Evolutionary conservation across 176 grass and related monocot species (phyloP).

Genomic region (Rhipidocladum racemiflorum): DNA sequence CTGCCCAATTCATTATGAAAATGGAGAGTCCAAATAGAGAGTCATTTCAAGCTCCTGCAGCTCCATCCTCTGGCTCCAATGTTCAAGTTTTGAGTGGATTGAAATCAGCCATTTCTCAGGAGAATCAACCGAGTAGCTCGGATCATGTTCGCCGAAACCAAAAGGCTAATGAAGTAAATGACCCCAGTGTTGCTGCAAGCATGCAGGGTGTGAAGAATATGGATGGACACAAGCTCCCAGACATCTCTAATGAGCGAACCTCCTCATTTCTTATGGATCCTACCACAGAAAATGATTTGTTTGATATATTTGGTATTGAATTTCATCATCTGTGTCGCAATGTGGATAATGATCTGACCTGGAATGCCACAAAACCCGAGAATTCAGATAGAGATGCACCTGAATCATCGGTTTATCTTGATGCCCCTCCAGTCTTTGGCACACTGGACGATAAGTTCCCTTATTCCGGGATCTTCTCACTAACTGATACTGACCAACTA

Average conservation of each 20-base stretch:
- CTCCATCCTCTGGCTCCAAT: constrained; percentile 25
- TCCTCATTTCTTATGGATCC: constrained; percentile 31
- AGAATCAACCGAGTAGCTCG: constrained; percentile 16
- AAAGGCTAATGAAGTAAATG: constrained; percentile 42
- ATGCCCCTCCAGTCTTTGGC: constrained; percentile 35
- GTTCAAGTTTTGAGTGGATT: constrained; percentile 39
- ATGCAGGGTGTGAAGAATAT: constrained; percentile 35
- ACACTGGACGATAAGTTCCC: constrained; percentile 42
- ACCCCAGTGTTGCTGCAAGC: constrained; percentile 33
- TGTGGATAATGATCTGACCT: constrained; percentile 44
- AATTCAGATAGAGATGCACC: constrained; percentile 40
- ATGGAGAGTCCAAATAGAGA: constrained; percentile 37
- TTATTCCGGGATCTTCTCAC: constrained; percentile 56
- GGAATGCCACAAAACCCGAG: constrained; percentile 32
- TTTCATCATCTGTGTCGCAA: constrained; percentile 35
- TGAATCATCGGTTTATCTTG: constrained; percentile 36
- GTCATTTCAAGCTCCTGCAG: constrained; percentile 37
- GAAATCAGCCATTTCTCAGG: constrained; percentile 29
- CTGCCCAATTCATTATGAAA: constrained; percentile 35
- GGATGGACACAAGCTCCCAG: constrained; percentile 29
- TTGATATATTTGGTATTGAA: constrained; percentile 59
- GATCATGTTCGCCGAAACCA: constrained; percentile 28
- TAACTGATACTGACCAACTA: constrained; percentile 62
- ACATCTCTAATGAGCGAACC: constrained; percentile 23
- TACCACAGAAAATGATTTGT: constrained; percentile 57